Evolutionary conservation across 352 stramenopile genomes (phyloP).

Genomic region (Globisporangium mamillatum): DNA sequence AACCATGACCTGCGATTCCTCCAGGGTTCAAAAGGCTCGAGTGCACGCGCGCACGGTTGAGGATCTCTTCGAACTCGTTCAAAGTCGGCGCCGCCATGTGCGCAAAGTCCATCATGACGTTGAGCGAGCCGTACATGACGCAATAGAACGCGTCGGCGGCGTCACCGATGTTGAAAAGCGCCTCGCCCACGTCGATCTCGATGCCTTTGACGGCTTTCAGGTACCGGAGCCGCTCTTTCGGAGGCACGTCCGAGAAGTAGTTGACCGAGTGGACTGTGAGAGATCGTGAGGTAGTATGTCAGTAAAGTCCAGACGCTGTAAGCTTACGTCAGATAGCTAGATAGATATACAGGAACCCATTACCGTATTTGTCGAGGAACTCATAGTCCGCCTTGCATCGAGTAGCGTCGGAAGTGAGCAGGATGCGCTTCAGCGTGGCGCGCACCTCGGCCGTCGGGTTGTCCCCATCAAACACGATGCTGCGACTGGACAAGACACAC

Average conservation of each 20-base stretch:
- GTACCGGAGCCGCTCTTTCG: slow-evolving; percentile 52
- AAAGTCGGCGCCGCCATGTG: slow-evolving; percentile 59
- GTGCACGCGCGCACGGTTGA: slow-evolving; percentile 63
- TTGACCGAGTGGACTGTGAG: slow-evolving; percentile 48
- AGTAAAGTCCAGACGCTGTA: background rate
- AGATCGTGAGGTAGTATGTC: background rate
- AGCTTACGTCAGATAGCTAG: too few species aligned
- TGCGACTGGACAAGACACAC: background rate
- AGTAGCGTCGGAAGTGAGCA: slow-evolving; percentile 40
- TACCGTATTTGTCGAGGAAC: slow-evolving; percentile 65
- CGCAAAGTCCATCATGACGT: slow-evolving; percentile 73
- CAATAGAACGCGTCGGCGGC: slow-evolving; percentile 72
- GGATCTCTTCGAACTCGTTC: slow-evolving; percentile 71
- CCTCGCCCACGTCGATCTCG: slow-evolving; percentile 58
- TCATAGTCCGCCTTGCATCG: slow-evolving; percentile 59
- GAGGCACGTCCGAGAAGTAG: slow-evolving; percentile 61
- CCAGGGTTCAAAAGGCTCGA: slow-evolving; percentile 66
- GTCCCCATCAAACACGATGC: slow-evolving; percentile 21
- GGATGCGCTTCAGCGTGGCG: slow-evolving; percentile 36
- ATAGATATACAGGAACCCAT: background rate
- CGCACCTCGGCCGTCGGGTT: slow-evolving; percentile 40
- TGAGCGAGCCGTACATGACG: slow-evolving; percentile 72
- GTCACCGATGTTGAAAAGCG: slow-evolving; percentile 69
- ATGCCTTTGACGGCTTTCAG: slow-evolving; percentile 64
- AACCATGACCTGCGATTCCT: slow-evolving; percentile 30